Conservation (phyloP, 176 grass and related monocot genomes). For the Triticum monococcum region DNA sequence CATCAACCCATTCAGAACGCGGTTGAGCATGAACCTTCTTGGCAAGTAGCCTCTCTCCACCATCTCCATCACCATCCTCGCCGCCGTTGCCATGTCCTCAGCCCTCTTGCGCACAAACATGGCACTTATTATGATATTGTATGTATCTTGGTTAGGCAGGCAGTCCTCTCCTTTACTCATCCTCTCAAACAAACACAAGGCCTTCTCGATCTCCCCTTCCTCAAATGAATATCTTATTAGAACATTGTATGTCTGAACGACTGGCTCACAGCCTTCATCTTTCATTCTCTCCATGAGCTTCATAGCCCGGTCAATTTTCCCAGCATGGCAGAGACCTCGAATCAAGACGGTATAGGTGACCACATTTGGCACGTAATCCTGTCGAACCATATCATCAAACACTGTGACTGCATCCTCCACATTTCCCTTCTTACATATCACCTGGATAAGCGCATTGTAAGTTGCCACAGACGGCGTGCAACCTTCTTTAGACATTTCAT, state of each 20-base stretch:
- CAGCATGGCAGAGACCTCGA: constrained; percentile 72
- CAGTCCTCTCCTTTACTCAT: constrained; percentile 63
- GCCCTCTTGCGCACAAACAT: constrained; percentile 89
- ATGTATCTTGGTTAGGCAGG: constrained; percentile 88
- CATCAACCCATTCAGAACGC: constrained; percentile 76
- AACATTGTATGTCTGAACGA: constrained; percentile 81
- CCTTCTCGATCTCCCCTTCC: constrained; percentile 77
- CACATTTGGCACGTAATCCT: constrained; percentile 54
- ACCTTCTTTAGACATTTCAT: constrained; percentile 71
- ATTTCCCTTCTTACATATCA: constrained; percentile 76
- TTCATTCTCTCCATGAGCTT: constrained; percentile 72
- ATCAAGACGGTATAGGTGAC: constrained; percentile 79
- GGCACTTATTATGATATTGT: constrained; percentile 84
- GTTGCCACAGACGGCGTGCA: constrained; percentile 64
- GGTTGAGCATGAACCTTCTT: constrained; percentile 92
- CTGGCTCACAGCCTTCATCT: constrained; percentile 48
- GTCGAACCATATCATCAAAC: constrained; percentile 62
- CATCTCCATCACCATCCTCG: constrained; percentile 87
- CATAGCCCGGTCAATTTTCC: constrained; percentile 64
- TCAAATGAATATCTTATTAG: constrained; percentile 75
- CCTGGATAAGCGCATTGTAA: constrained; percentile 88
- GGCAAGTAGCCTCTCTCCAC: constrained; percentile 85
- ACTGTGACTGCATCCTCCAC: constrained; percentile 59
- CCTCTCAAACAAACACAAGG: constrained; percentile 61
- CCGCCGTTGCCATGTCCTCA: constrained; percentile 69